Evolutionary conservation across 352 stramenopile species (phyloP).

Genomic region (Phytophthora litchii): DNA sequence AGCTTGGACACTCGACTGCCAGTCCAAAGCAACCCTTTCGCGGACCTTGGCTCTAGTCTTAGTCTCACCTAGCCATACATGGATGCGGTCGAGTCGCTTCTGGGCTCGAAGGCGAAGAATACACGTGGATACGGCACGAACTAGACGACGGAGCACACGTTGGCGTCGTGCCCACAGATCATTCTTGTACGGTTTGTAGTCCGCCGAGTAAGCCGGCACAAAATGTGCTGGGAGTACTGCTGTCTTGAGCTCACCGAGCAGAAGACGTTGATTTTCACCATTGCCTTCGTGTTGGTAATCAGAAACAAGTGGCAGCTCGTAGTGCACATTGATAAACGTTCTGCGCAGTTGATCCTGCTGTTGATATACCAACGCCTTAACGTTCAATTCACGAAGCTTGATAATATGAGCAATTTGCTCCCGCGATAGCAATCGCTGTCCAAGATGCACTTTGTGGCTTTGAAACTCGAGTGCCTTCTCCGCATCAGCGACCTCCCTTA

Average conservation of each 20-base stretch:
- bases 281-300: conserved; percentile 19
- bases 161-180: conserved; percentile 83
- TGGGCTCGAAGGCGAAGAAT: conserved; percentile 72
- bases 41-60: conserved; percentile 58
- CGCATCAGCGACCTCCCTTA: conserved; percentile 67
- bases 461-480: conserved; percentile 89
- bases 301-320: conserved; percentile 14
- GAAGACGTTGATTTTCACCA: conserved; percentile 10
- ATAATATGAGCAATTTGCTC: conserved; percentile 56
- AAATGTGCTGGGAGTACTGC: conserved; percentile 56
- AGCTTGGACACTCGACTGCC: conserved; percentile 29
- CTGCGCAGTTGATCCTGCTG: conserved; percentile 55
- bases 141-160: conserved; percentile 67
- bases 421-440: conserved; percentile 56
- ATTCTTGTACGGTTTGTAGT: conserved; percentile 91
- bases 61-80: conserved; percentile 52
- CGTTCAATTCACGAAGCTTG: conserved; percentile 53
- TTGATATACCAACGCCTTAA: conserved; percentile 25
- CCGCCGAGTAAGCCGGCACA: conserved; percentile 35
- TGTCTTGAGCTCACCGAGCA: conserved; percentile 33
- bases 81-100: conserved; percentile 59
- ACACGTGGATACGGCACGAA: conserved; percentile 73
- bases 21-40: conserved; percentile 67
- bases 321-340: conserved; percentile 41
- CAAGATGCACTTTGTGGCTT: conserved; percentile 73